These are phyloP conservation scores for Stygiomarasmius scandens DNA, from an alignment of 1,284 basidiomycete species.

Conservation along the genomic window DNA sequence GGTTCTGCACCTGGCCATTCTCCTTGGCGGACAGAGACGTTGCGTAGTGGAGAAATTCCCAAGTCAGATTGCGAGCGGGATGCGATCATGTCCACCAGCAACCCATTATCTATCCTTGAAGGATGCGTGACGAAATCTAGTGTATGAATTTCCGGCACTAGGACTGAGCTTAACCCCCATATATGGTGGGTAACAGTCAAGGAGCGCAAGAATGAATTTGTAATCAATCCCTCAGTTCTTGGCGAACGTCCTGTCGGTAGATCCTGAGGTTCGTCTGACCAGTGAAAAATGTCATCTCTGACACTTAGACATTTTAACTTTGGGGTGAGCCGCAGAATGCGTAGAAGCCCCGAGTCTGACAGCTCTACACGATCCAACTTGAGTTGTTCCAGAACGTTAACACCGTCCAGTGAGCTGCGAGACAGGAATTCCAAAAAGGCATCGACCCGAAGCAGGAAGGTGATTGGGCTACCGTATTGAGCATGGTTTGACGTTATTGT, in stretches of 20 bases:
- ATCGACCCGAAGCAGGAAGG: neutral
- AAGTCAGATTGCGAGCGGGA: neutral
- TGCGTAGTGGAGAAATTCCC: neutral
- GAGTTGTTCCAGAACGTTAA: neutral
- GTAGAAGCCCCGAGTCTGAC: neutral
- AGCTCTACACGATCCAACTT: neutral
- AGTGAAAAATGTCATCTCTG: neutral
- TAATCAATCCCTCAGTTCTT: neutral
- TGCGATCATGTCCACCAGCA: neutral
- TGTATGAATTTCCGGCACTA: neutral
- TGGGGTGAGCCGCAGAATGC: neutral
- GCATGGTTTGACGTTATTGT: neutral
- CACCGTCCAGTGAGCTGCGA: neutral
- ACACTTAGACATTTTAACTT: neutral
- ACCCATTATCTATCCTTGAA: slow-evolving; percentile 5
- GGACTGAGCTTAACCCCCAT: neutral
- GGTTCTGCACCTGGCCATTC: neutral
- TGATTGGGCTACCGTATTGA: neutral
- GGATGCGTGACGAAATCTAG: slow-evolving; percentile 1
- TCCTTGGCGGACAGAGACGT: neutral
- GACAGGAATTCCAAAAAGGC: neutral
- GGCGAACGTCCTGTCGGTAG: neutral
- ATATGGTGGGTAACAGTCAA: neutral
- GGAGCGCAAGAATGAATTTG: neutral
- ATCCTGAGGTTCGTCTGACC: too few relatives aligned